Conservation (phyloP, 2,329 filamentous ascomycete species). For the Botrytis sinoallii region DNA sequence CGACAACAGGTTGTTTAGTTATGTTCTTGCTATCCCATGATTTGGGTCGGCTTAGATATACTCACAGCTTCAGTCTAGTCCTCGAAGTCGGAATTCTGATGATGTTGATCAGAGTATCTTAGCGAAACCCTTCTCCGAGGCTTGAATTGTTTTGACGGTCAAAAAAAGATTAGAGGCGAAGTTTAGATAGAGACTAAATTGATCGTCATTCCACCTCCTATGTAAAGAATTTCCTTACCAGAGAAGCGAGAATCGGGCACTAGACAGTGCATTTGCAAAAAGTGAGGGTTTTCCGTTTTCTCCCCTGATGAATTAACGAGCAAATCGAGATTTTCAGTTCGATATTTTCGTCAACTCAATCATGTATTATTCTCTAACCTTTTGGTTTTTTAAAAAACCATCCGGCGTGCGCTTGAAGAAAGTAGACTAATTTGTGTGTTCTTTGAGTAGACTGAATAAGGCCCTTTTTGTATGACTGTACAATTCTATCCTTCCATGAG, state of each 20-base stretch:
- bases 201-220: too few species aligned
- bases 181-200: neutral
- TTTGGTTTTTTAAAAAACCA: too few species aligned
- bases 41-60: neutral
- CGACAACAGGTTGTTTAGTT: accelerated
- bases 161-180: neutral
- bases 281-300: neutral
- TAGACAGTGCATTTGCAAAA: neutral
- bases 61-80: neutral
- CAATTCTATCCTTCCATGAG: too few species aligned
- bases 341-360: too few species aligned
- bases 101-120: neutral
- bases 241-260: neutral
- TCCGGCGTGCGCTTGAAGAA: too few species aligned
- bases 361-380: too few species aligned
- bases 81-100: neutral
- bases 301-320: neutral
- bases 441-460: too few species aligned
- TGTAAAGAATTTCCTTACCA: accelerated
- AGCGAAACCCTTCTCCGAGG: accelerated
- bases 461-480: too few species aligned
- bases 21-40: neutral
- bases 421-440: too few species aligned
- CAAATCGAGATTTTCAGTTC: too few species aligned
- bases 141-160: neutral